Percentiles rank a stretch among this genome's conserved stretches.
phyloP scores from a whole-genome alignment of 164 flowering plant genomes.

The Umbilicus rupestris region DNA sequence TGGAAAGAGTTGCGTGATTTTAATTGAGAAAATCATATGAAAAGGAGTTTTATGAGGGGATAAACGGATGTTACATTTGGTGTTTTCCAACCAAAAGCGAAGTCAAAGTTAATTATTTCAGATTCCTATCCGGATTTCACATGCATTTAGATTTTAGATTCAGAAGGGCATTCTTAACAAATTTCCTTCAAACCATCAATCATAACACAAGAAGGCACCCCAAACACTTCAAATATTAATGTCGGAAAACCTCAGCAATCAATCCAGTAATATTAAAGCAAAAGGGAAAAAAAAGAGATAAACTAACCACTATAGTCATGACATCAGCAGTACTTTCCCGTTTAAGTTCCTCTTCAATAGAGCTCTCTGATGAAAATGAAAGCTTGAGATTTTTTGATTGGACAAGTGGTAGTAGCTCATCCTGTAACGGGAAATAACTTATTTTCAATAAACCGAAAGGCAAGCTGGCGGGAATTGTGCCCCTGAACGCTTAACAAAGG shows the following conservation, averaged over 20 bases:
- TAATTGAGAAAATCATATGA: no score
- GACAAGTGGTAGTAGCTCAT: constrained; percentile 69
- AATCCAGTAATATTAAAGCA: neutral
- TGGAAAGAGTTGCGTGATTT: no score
- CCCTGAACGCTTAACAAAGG: neutral
- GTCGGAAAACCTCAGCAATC: neutral
- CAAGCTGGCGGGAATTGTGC: neutral
- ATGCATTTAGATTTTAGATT: neutral
- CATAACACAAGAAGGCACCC: neutral
- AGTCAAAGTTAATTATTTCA: neutral
- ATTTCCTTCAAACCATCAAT: neutral
- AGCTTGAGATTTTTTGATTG: constrained; percentile 71
- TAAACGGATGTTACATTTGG: no score
- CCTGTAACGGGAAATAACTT: constrained; percentile 28
- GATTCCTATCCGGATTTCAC: neutral
- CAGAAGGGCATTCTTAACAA: neutral
- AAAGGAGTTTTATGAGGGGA: no score
- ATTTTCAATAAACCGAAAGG: neutral
- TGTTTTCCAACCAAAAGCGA: neutral
- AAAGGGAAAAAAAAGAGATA: neutral
- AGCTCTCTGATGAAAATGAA: constrained; percentile 95
- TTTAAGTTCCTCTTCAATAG: constrained; percentile 88
- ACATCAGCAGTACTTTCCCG: constrained; percentile 97
- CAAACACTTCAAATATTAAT: no score
- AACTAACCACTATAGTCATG: constrained; percentile 72